phyloP scores from a whole-genome alignment of 768 basidiomycete species.

The Boletus rubroflammeus region DNA sequence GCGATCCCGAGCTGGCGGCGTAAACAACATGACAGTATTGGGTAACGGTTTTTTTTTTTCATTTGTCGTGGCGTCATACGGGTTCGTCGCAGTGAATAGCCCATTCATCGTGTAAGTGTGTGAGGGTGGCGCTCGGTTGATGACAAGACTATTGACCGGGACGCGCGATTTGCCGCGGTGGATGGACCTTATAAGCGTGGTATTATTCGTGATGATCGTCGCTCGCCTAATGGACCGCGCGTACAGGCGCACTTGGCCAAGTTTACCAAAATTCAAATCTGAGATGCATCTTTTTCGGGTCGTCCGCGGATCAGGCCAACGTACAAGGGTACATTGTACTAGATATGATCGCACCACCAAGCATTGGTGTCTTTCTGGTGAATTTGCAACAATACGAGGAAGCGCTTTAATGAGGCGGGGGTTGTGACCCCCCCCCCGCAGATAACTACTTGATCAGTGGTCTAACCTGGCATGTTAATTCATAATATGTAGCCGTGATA shows the following conservation, averaged over 20 bases:
- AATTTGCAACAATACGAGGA: constrained; percentile 7
- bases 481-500: not conserved
- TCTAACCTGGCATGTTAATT: too few species aligned
- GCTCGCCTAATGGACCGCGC: constrained; percentile 15
- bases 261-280: constrained; percentile 12
- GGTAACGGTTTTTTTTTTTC: not conserved
- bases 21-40: not conserved
- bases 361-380: not conserved
- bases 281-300: constrained; percentile 20
- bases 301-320: constrained; percentile 26
- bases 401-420: not conserved
- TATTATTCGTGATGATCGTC: constrained; percentile 24
- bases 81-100: not conserved
- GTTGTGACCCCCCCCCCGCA: constrained; percentile 7
- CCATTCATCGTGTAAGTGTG: not conserved
- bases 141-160: not conserved
- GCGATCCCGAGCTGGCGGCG: constrained; percentile 9
- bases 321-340: constrained; percentile 1
- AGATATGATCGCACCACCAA: not conserved
- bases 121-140: constrained; percentile 7
- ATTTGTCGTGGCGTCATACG: not conserved
- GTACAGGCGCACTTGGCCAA: constrained; percentile 2
- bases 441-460: too few species aligned
- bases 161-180: constrained; percentile 1
- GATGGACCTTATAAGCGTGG: not conserved